Conservation (phyloP, 2,329 filamentous ascomycete genomes). For the Arthrinium phaeospermum region DNA sequence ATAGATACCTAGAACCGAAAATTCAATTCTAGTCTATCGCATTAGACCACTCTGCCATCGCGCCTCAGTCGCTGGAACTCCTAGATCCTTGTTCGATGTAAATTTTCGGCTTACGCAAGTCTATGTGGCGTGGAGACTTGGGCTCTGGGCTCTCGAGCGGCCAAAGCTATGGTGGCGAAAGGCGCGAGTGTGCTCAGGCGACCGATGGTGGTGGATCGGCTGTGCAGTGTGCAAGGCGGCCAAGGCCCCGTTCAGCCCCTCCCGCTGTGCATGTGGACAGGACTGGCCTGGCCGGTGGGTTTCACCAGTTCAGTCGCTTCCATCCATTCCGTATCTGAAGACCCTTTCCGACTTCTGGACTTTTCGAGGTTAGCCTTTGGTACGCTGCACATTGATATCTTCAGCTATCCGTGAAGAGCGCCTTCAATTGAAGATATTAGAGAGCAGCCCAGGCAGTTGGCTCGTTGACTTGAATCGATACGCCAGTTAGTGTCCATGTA, state of each 20-base stretch:
- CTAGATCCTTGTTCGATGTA: background rate
- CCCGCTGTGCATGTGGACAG: background rate
- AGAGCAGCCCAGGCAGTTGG: background rate
- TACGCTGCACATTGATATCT: background rate
- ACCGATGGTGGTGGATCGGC: background rate
- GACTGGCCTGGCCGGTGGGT: background rate
- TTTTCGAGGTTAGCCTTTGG: background rate
- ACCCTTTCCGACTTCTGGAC: background rate
- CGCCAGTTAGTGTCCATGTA: background rate
- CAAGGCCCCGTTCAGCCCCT: background rate
- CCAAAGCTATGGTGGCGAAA: background rate
- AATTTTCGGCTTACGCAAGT: background rate
- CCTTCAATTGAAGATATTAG: background rate
- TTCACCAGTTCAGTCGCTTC: background rate
- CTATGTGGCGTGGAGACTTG: background rate
- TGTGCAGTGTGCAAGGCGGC: background rate
- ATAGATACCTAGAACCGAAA: conserved; percentile 17
- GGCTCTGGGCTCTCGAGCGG: background rate
- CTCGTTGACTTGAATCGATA: background rate
- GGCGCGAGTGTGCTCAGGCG: too few species aligned
- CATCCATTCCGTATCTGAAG: background rate
- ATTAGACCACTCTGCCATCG: conserved; percentile 15
- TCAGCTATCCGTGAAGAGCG: background rate
- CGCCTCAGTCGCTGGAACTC: background rate
- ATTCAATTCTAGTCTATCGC: conserved; percentile 14